Evolutionary conservation across 192 early-diverging fungal genomes (phyloP).

Genomic region (Phlyctochytrium planicorne): DNA sequence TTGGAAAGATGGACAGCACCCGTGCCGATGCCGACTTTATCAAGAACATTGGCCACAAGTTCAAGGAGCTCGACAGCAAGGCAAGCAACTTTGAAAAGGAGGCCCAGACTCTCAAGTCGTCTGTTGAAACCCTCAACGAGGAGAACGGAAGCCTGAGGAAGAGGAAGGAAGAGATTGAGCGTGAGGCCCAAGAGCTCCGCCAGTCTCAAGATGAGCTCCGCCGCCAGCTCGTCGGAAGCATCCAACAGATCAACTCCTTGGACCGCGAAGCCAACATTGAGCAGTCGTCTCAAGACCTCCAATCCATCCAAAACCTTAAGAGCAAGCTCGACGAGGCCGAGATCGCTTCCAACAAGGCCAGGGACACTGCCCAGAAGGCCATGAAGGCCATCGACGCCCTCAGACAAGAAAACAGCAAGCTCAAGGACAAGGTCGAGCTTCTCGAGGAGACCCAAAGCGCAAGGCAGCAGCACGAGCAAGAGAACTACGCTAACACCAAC

Average conservation of each 20-base stretch:
- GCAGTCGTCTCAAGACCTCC: neutral
- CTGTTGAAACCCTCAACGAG: slow-evolving; percentile 4
- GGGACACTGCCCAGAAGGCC: slow-evolving; percentile 3
- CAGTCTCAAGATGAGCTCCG: neutral
- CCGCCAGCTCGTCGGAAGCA: neutral
- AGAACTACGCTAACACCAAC: neutral
- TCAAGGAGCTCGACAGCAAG: slow-evolving; percentile 1
- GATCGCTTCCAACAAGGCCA: neutral
- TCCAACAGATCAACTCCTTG: neutral
- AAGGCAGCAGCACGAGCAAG: neutral
- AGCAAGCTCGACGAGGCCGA: neutral
- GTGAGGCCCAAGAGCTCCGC: neutral
- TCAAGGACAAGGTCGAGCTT: slow-evolving; percentile 9
- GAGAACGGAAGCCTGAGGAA: neutral
- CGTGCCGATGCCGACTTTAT: neutral
- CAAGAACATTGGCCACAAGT: neutral
- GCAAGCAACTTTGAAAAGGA: neutral
- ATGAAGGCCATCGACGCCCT: slow-evolving; percentile 2
- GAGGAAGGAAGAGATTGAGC: neutral
- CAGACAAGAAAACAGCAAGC: slow-evolving; percentile 13
- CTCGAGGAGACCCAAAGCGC: neutral
- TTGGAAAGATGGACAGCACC: neutral
- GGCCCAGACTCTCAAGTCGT: neutral
- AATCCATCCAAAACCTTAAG: neutral
- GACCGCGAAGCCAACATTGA: slow-evolving; percentile 5